Percentiles rank a stretch among this genome's conserved stretches.
These are phyloP conservation scores for Dendrobium officinale DNA, from an alignment of 106 monocot species.

Conservation along the genomic window DNA sequence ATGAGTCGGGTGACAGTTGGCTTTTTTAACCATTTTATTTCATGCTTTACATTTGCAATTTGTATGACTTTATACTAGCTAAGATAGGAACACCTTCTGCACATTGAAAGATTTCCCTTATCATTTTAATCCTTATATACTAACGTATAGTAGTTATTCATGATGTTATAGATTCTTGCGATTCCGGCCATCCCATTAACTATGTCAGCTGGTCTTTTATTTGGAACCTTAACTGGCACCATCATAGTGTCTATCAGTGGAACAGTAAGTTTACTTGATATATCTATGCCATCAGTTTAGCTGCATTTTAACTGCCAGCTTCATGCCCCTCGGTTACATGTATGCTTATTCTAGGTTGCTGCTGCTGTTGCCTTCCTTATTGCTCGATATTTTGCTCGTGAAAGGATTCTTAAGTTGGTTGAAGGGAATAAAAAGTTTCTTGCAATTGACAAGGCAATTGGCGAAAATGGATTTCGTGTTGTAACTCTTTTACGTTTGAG, in stretches of 20 bases:
- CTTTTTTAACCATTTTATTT: not conserved
- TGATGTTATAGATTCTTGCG: constrained; percentile 67
- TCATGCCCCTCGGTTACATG: not conserved
- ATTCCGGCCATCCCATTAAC: constrained; percentile 96
- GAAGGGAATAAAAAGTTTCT: constrained; percentile 94
- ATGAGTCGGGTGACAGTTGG: not conserved
- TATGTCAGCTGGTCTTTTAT: constrained; percentile 92
- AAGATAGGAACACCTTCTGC: not conserved
- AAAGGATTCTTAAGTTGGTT: constrained; percentile 88
- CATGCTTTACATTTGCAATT: not conserved
- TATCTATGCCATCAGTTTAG: not conserved
- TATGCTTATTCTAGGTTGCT: constrained; percentile 52
- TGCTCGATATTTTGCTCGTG: constrained; percentile 96
- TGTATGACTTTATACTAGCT: not conserved
- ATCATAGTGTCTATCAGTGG: constrained; percentile 95
- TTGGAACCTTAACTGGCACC: constrained; percentile 79
- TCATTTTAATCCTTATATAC: not conserved
- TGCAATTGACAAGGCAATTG: constrained; percentile 97
- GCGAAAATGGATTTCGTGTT: constrained; percentile 93
- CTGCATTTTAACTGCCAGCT: not conserved
- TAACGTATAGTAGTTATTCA: not conserved
- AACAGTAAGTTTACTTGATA: constrained; percentile 44
- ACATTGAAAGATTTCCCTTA: not conserved
- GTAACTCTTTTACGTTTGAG: constrained; percentile 89
- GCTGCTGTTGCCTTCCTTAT: constrained; percentile 88